Conservation (phyloP, 2,329 filamentous ascomycete genomes). For the Pestalotiopsis sp. region DNA sequence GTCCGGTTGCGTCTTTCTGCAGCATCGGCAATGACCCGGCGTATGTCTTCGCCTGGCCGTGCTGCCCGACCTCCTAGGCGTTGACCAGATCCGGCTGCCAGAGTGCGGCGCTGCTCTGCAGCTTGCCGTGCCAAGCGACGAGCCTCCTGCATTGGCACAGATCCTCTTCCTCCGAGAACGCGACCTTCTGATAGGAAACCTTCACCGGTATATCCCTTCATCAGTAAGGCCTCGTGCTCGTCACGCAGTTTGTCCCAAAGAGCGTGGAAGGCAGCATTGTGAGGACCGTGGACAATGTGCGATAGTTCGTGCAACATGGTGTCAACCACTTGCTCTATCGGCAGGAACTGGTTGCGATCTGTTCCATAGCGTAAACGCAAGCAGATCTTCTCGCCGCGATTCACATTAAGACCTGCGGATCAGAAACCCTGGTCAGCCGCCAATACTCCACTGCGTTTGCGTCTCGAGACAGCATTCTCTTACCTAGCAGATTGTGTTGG, state of each 20-base stretch:
- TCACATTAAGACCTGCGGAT: constrained; percentile 70
- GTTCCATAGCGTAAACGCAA: constrained; percentile 77
- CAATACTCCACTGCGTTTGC: neutral
- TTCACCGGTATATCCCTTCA: constrained; percentile 89
- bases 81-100: constrained; percentile 67
- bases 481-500: constrained; percentile 73
- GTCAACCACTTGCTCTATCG: constrained; percentile 79
- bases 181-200: constrained; percentile 80
- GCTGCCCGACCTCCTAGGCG: constrained; percentile 67
- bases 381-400: constrained; percentile 77
- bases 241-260: constrained; percentile 89
- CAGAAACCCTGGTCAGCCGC: neutral
- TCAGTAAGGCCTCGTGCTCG: constrained; percentile 74
- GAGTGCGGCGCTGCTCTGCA: constrained; percentile 68
- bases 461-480: constrained; percentile 15
- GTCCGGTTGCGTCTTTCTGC: constrained; percentile 69
- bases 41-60: constrained; percentile 65
- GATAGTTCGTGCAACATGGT: constrained; percentile 93
- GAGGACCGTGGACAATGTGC: constrained; percentile 85
- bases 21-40: constrained; percentile 72
- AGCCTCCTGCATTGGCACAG: constrained; percentile 73
- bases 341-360: constrained; percentile 77
- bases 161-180: constrained; percentile 66
- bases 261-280: constrained; percentile 80
- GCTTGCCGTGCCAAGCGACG: constrained; percentile 73